Base-by-base conservation (phyloP, 1,284 basidiomycete genomes). In the Pholiota adiposa region DNA sequence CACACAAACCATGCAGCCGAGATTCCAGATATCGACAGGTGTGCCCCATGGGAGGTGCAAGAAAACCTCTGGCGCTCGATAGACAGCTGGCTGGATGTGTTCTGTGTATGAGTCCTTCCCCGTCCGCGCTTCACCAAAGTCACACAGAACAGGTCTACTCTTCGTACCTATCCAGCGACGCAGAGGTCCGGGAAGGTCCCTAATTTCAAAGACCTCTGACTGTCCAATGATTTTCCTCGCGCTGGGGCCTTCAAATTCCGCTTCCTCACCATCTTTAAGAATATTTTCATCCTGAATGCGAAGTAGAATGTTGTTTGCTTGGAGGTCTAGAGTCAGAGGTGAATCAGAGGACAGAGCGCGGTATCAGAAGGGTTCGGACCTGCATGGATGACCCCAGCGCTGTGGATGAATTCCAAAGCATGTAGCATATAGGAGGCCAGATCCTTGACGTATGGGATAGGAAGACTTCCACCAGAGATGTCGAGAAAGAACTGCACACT, bases 61-160 rank as follows among this genome's bases (percentile, higher is more conserved):
- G 34, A 67, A 64, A 23, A 67, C 62, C 50, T 67, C 64, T 12
- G 64, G 66, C 21, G 64, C 54, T 38, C 63, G 58, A 53, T 65
- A 65, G 1, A 41, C 23, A 57, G 56, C 46, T 51, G 63, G 63
- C 50, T 63, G 63, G 48, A 65, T 48, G 51, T 56, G 51, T 31
- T 50, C 56, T 50, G 21, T 55, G 34, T 65, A 51, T 4, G 18
- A 27, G 3, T 60, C 27, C 27, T 60, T 50, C n/a, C 61, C 61
- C 51, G 29, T 58, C 19, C 50, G 54, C 41, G 61, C 54, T 40
- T 51, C 50, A 14, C 63, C 63, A 31, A 65, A 63, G 50, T 65
- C 63, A 48, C 61, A 65, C 14, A 63, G 63, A 36, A 63, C 55
- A 55, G 59, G 61, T 34, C 27, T n/a, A 36, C 53, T 49, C 31